Conservation (phyloP, 345 rosid genomes). For the Lenwebbia sp. region DNA sequence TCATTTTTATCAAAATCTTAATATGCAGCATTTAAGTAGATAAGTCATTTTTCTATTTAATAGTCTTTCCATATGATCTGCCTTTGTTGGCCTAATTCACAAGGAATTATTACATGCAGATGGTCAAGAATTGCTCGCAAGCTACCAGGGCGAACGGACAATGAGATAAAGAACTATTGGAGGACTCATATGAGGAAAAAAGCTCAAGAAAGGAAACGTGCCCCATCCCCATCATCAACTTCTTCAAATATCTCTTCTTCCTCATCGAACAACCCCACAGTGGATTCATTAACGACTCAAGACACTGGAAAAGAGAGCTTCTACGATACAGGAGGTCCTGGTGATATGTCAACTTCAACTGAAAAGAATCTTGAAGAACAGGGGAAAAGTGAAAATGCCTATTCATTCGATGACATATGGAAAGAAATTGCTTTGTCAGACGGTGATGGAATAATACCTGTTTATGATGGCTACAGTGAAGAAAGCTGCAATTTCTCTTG, state of each 20-base stretch:
- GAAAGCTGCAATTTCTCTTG: constrained; percentile 32
- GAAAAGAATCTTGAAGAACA: constrained; percentile 18
- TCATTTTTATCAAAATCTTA: not conserved
- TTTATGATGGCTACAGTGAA: constrained; percentile 35
- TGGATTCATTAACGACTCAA: constrained; percentile 24
- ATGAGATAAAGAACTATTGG: constrained; percentile 97
- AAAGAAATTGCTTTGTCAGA: constrained; percentile 62
- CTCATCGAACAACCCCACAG: constrained; percentile 39
- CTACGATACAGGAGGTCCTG: constrained; percentile 56
- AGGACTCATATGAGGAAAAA: constrained; percentile 82
- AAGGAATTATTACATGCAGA: constrained; percentile 20
- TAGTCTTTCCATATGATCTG: not conserved
- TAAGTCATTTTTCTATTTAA: not conserved
- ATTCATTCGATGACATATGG: constrained; percentile 88
- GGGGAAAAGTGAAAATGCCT: constrained; percentile 30
- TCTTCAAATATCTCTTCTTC: constrained; percentile 46
- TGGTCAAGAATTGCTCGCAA: constrained; percentile 96
- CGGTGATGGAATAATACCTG: constrained; percentile 34
- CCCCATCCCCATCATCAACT: constrained; percentile 27
- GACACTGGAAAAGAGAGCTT: constrained; percentile 56
- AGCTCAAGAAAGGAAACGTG: constrained; percentile 67
- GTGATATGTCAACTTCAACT: constrained; percentile 4
- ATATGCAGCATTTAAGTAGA: not conserved
- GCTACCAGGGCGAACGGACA: constrained; percentile 92
- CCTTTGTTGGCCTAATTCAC: not conserved